Evolutionary conservation across 208 protist species (phyloP).

Genomic region (Wallacemonas collosoma): DNA sequence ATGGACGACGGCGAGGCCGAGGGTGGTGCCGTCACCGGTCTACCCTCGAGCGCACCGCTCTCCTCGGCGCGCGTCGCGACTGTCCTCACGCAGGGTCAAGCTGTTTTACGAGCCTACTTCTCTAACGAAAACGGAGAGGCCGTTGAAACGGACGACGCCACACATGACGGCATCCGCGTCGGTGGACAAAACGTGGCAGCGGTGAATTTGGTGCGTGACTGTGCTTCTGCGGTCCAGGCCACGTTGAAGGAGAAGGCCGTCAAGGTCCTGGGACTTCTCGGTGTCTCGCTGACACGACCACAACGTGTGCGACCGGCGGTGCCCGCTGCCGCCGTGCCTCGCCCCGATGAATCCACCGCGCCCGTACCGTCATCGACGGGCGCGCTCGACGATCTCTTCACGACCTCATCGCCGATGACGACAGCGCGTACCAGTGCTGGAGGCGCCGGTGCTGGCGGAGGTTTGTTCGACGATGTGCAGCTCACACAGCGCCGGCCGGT

Average conservation of each 20-base stretch:
- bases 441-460: not conserved
- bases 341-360: not conserved
- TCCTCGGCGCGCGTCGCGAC: conserved; percentile 7
- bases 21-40: no score
- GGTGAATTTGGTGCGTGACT: conserved; percentile 31
- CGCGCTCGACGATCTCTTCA: conserved; percentile 38
- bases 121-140: conserved; percentile 35
- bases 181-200: not conserved
- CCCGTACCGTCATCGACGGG: not conserved
- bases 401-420: not conserved
- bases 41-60: not conserved
- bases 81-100: conserved; percentile 14
- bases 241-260: conserved; percentile 46
- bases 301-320: not conserved
- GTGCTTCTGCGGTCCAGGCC: conserved; percentile 44
- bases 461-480: conserved; percentile 7
- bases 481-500: not conserved
- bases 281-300: conserved; percentile 20
- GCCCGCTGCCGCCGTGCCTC: no score
- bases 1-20: not conserved
- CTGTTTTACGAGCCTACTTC: conserved; percentile 29
- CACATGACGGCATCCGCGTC: not conserved
- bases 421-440: not conserved
- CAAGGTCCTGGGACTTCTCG: conserved; percentile 35
- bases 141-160: not conserved